These are phyloP conservation scores for Fraxinus quadrangulata DNA, from an alignment of 257 asterid species.

Conservation along the genomic window DNA sequence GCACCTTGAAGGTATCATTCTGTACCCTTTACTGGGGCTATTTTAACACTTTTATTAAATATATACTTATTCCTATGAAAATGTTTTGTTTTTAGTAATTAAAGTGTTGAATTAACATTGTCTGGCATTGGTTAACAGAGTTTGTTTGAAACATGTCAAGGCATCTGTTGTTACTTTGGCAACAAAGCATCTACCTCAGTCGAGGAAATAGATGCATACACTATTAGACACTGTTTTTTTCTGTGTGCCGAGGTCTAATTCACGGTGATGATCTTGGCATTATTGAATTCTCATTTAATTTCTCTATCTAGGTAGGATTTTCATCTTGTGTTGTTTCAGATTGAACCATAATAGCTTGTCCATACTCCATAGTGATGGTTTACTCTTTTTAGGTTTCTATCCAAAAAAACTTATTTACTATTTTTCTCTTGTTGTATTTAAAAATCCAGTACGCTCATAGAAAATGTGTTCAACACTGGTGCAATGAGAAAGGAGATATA, in stretches of 20 bases:
- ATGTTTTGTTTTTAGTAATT: background rate
- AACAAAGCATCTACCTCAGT: background rate
- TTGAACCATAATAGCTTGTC: background rate
- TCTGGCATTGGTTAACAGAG: background rate
- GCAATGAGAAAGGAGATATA: conserved; percentile 55
- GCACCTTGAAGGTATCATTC: conserved; percentile 48
- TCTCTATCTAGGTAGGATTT: background rate
- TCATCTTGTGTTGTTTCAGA: background rate
- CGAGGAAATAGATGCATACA: background rate
- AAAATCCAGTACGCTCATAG: conserved; percentile 48
- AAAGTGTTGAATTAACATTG: background rate
- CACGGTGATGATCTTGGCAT: background rate
- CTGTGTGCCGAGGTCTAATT: background rate
- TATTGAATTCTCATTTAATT: background rate
- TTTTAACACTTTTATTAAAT: background rate
- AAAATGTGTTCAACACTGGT: conserved; percentile 55
- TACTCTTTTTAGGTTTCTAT: background rate
- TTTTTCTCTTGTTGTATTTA: background rate
- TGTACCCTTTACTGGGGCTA: background rate
- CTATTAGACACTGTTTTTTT: background rate
- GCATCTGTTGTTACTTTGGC: background rate
- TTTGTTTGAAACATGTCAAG: too few species aligned
- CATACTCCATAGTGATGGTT: background rate
- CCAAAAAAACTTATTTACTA: background rate
- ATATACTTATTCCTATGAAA: background rate